These are phyloP conservation scores for Przewalskia tangutica DNA, from an alignment of 257 asterid genomes.

Conservation along the genomic window DNA sequence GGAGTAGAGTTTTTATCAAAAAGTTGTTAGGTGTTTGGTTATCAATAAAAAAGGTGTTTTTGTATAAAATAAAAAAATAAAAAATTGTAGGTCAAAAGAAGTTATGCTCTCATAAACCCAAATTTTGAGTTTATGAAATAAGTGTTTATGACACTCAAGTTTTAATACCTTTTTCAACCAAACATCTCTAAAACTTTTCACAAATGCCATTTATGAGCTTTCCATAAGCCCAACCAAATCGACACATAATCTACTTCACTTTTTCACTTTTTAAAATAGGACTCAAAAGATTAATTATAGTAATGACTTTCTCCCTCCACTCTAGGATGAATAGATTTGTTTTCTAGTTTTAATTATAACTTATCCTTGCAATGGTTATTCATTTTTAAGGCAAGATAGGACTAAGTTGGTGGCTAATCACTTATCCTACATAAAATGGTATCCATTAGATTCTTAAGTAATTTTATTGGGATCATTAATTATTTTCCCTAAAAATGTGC, in stretches of 20 bases:
- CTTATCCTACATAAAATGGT: neutral
- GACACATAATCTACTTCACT: neutral
- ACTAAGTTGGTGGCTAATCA: conserved; percentile 5
- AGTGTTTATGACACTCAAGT: no score
- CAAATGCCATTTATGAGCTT: no score
- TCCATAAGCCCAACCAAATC: no score
- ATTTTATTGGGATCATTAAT: neutral
- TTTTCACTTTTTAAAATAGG: neutral
- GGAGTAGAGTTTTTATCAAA: no score
- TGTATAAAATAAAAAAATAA: no score
- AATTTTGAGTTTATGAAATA: no score
- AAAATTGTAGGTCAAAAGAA: no score
- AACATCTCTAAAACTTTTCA: no score
- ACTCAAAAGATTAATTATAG: neutral
- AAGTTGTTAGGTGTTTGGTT: no score
- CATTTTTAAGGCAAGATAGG: neutral
- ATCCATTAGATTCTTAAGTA: neutral
- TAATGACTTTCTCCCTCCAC: neutral
- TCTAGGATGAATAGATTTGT: neutral
- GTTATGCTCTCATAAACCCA: no score
- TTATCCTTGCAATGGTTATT: neutral
- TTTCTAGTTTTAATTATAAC: neutral
- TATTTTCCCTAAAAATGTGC: neutral
- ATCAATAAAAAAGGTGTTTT: no score
- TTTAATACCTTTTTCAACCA: no score